Evolutionary conservation across 805 yeast genomes (phyloP), one percentile per base, ranked within the genome.

Genomic region (Lipomyces sp.): DNA sequence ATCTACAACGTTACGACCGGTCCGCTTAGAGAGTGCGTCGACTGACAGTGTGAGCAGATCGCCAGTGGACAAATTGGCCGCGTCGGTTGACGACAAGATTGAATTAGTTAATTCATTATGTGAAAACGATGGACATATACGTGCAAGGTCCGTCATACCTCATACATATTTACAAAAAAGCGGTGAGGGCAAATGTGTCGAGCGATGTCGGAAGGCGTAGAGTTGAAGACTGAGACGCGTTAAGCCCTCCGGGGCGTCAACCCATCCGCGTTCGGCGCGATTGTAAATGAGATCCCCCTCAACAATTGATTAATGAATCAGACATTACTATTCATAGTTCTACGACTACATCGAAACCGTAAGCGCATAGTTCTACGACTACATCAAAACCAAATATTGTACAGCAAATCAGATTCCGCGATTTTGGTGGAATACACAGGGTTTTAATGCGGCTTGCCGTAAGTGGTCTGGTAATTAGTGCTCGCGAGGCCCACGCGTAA

Each of bases 41-140:
- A 39, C 42, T 0, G 63, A 42, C 34, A 59, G 42, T 10, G 64
- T 42, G 11, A 61, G 62, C 32, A 61, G 15, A 33, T 61, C 64
- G 32, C 39, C 33, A n/a, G 62, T 57, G 10, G 64, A 59, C 6
- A 61, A 37, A 58, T 58, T 61, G 13, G 64, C 64, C n/a, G 64
- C 30, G 37, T 61, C 64, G 18, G 42, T 10, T 42, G 64, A 55
- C 29, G 37, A 24, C 15, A 61, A 13, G 34, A 61, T 34, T n/a
- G 63, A 57, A 13, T 29, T 37, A 7, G 63, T 60, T 15, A 61
- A 39, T 32, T 34, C 37, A 30, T 10, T 57, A 53, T 37, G 53
- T n/a, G 18, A 32, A 37, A 61, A 56, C 11, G 37, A 34, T 3
- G 65, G 65, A 58, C 65, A 60, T 29, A 60, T 33, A 8, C 35